A percentile compares a stretch with the other conserved stretches of the same genome.
Evolutionary conservation across 805 yeast species (phyloP).

Genomic region (Lipomyces anomalus): DNA sequence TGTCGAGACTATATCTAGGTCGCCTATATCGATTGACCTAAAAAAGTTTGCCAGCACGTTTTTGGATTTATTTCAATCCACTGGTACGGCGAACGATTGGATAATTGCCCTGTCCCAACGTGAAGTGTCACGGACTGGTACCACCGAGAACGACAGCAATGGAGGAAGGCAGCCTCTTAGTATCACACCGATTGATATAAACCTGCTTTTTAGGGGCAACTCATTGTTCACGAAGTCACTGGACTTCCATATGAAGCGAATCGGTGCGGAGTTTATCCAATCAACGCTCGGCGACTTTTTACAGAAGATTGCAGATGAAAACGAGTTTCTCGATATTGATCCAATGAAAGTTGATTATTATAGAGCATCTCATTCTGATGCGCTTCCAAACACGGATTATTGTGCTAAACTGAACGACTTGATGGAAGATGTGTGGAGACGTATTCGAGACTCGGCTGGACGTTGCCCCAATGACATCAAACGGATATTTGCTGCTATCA

Average conservation of each 20-base stretch:
- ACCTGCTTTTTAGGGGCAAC: slow-evolving; percentile 75
- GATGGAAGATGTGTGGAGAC: slow-evolving; percentile 49
- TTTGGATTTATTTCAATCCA: slow-evolving; percentile 67
- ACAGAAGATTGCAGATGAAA: slow-evolving; percentile 44
- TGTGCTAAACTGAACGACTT: slow-evolving; percentile 4
- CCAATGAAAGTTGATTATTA: slow-evolving; percentile 50
- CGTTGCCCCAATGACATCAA: slow-evolving; percentile 69
- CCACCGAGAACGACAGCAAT: slow-evolving; percentile 1
- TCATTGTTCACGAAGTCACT: slow-evolving; percentile 75
- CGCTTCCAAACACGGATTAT: not conserved
- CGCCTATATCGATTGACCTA: slow-evolving; percentile 11
- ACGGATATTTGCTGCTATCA: slow-evolving; percentile 53
- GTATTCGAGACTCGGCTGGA: slow-evolving; percentile 58
- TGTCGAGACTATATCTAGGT: slow-evolving; percentile 43
- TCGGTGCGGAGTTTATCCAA: slow-evolving; percentile 75
- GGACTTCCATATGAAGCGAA: slow-evolving; percentile 67
- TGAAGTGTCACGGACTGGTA: slow-evolving; percentile 43
- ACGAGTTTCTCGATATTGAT: slow-evolving; percentile 70
- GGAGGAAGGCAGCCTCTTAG: slow-evolving; percentile 2
- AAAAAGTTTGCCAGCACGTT: slow-evolving; percentile 40
- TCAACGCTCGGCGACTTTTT: slow-evolving; percentile 68
- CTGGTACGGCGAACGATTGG: slow-evolving; percentile 67
- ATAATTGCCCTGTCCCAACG: slow-evolving; percentile 59
- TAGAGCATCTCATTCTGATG: slow-evolving; percentile 13
- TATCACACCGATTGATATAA: slow-evolving; percentile 36